Percentiles rank a stretch among this genome's conserved stretches.
Conservation (phyloP, 2,329 filamentous ascomycete genomes). For the Nigrospora osmanthi region DNA sequence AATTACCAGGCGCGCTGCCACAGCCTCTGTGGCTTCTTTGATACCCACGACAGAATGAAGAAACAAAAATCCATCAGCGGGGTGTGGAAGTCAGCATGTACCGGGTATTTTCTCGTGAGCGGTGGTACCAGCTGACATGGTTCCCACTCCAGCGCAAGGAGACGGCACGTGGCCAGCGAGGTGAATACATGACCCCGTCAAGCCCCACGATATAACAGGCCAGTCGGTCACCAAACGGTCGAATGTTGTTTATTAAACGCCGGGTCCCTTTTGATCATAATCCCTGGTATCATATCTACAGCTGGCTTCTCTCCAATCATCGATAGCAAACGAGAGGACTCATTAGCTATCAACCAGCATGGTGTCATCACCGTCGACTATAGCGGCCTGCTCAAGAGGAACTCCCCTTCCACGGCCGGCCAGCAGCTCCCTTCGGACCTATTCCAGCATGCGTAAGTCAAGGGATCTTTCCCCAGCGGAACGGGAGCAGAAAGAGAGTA, state of each 20-base stretch:
- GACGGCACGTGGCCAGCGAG: too few relatives aligned
- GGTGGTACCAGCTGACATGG: too few relatives aligned
- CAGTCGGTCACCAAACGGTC: background rate
- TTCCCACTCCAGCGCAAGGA: too few relatives aligned
- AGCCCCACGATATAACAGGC: background rate
- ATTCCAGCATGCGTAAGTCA: too few relatives aligned
- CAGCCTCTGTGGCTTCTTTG: background rate
- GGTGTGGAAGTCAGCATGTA: background rate
- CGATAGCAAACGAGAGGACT: background rate
- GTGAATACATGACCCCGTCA: too few relatives aligned
- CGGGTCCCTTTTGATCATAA: background rate
- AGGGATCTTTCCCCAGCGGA: too few relatives aligned
- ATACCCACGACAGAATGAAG: conserved; percentile 3
- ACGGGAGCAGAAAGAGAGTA: too few relatives aligned
- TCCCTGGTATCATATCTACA: conserved; percentile 4
- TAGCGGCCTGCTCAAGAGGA: conserved; percentile 48
- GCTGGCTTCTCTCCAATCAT: background rate
- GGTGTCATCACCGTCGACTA: conserved; percentile 75
- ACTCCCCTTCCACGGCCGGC: conserved; percentile 82
- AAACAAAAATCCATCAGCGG: background rate
- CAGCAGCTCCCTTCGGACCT: conserved; percentile 74
- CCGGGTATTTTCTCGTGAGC: too few relatives aligned
- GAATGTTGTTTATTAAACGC: conserved; percentile 2
- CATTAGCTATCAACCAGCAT: conserved; percentile 60
- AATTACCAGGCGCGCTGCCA: too few relatives aligned